These are phyloP conservation scores for Trichoderma sp. DNA, from an alignment of 2,329 filamentous ascomycete genomes.

Conservation along the genomic window DNA sequence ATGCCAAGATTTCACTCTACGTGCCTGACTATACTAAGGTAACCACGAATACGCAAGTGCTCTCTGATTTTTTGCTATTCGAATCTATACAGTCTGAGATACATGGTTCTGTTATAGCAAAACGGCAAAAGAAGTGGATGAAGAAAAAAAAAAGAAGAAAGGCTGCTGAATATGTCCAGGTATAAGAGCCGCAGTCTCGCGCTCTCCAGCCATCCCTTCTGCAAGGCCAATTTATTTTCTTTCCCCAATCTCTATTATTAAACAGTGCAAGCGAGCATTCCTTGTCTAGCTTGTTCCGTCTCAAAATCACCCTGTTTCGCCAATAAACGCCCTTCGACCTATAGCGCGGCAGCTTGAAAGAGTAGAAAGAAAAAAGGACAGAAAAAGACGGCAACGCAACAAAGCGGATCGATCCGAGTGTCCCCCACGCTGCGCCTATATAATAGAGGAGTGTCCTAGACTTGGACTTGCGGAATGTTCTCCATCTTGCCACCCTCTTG, in stretches of 20 bases:
- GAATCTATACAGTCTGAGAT: constrained; percentile 11
- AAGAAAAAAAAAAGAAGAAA: background rate
- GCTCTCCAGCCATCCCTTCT: background rate
- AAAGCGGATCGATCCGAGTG: background rate
- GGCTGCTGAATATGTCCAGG: background rate
- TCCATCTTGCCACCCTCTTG: constrained; percentile 70
- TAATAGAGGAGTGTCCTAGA: constrained; percentile 28
- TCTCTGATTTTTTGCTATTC: background rate
- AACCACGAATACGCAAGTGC: background rate
- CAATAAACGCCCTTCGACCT: background rate
- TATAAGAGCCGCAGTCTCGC: background rate
- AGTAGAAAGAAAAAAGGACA: background rate
- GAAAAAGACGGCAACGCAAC: background rate
- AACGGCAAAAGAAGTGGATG: background rate
- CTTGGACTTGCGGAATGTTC: constrained; percentile 61
- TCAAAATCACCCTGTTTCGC: background rate
- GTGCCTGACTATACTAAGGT: background rate
- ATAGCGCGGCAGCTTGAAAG: background rate
- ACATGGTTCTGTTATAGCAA: background rate
- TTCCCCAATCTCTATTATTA: background rate
- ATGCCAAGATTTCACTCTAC: background rate
- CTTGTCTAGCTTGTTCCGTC: background rate
- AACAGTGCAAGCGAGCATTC: background rate
- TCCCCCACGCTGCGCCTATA: background rate
- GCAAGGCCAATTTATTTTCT: background rate